Base-by-base conservation (phyloP, 1,284 basidiomycete species). In the Termitomyces sp. region DNA sequence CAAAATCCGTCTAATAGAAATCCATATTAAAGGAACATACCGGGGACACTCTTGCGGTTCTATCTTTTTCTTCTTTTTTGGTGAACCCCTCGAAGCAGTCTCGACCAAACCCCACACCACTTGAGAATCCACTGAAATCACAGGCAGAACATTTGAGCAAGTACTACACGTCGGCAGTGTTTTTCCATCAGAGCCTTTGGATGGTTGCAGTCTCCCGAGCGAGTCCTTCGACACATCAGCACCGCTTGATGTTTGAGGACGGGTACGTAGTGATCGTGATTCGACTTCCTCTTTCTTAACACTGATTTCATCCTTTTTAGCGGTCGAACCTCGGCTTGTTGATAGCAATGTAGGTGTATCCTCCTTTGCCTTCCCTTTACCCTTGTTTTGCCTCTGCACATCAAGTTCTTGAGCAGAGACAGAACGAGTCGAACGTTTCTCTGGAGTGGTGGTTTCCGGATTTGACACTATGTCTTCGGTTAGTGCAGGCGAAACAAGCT, bases 91-190 rank as follows among this genome's bases (percentile, higher is more conserved):
- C 77, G 38, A 76, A 50, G 34, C 3, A 12, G 36, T 50, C 17
- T 51, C 49, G n/a, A 21, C 30, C 39, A 83, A 73, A 10, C 86
- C 87, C 86, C 86, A 90, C 21, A 90, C 83, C 30, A 89, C 78
- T 65, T 83, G 74, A 26, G 77, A 79, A 67, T 88, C 84, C 24
- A 90, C 82, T 51, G 83, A 79, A 59, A 89, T 89, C 55, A 89
- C 77, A 4, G 86, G 86, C 57, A 90, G 66, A 42, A 89, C 72
- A 63, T 81, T 87, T 50, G 69, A 70, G 68, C 86, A 90, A 34
- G 84, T 89, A 63, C 74, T 70, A 61, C 86, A 89, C 8, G 71
- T 78, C 50, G 86, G 86, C 42, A 89, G 66, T 17, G 72, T 73
- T 62, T 77, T 78, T 33, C 83, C 83, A 63, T 84, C 81, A 43